A percentile compares a stretch with the other conserved stretches of the same genome.
Evolutionary conservation across 108 stramenopile species (phyloP).

Genomic region (Bacterosira constricta): DNA sequence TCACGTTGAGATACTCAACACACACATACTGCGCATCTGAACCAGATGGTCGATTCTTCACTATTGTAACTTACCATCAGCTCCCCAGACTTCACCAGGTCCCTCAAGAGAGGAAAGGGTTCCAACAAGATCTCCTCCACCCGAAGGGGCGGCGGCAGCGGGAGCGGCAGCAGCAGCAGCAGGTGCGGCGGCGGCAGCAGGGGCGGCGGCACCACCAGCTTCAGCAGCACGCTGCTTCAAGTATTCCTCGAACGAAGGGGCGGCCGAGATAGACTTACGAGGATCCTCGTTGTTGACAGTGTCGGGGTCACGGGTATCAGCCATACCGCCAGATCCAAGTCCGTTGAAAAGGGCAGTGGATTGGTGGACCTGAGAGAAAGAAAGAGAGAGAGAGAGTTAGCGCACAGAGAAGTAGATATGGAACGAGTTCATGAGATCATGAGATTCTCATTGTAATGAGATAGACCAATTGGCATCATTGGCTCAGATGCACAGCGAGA

Average conservation of each 20-base stretch:
- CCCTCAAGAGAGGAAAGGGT: constrained; percentile 59
- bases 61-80: too few relatives aligned
- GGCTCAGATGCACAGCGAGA: too few relatives aligned
- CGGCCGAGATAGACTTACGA: constrained; percentile 83
- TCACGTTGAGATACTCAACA: too few relatives aligned
- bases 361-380: background rate
- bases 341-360: constrained; percentile 27
- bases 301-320: constrained; percentile 81
- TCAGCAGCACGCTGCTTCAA: constrained; percentile 61
- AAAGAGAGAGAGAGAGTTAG: too few relatives aligned
- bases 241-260: constrained; percentile 90
- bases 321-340: constrained; percentile 76
- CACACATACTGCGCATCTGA: too few relatives aligned
- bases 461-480: too few relatives aligned
- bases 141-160: constrained; percentile 11
- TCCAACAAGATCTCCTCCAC: constrained; percentile 11
- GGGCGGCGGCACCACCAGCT: background rate
- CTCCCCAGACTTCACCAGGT: constrained; percentile 75
- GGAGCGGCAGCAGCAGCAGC: constrained; percentile 19
- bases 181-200: background rate
- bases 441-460: too few relatives aligned
- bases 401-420: background rate
- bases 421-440: too few relatives aligned
- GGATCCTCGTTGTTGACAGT: constrained; percentile 67
- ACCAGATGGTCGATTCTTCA: too few relatives aligned